Evolutionary conservation across 139 green algal genomes (phyloP).

Genomic region (Astrephomene gubernaculifera): DNA sequence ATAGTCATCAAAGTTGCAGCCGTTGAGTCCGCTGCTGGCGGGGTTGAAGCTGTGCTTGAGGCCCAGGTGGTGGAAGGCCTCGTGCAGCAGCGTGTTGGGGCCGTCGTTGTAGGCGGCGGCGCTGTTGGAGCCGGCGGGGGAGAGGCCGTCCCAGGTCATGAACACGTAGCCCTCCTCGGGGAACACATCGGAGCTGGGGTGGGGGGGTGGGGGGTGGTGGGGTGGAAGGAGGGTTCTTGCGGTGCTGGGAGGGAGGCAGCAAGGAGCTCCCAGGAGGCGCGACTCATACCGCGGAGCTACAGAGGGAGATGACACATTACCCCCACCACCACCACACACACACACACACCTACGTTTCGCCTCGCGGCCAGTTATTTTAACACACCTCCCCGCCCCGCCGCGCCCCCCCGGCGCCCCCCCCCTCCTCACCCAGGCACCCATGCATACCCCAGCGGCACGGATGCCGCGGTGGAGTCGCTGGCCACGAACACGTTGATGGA

Average conservation of each 20-base stretch:
- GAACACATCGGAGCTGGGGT: not conserved
- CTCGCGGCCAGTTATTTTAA: too few relatives aligned
- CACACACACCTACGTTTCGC: too few relatives aligned
- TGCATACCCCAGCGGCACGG: constrained; percentile 26
- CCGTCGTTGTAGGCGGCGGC: not conserved
- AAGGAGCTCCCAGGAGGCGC: too few relatives aligned
- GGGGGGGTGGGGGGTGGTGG: too few relatives aligned
- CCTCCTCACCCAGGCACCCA: constrained; percentile 21
- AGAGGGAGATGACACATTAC: too few relatives aligned
- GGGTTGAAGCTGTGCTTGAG: not conserved
- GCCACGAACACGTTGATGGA: constrained; percentile 31
- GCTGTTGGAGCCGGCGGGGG: not conserved
- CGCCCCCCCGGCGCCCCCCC: too few relatives aligned
- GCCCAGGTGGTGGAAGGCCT: constrained; percentile 31
- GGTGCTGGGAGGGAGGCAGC: too few relatives aligned
- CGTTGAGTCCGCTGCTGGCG: not conserved
- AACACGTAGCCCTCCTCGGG: not conserved
- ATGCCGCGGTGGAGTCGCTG: not conserved
- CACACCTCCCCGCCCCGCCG: too few relatives aligned
- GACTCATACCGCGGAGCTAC: too few relatives aligned
- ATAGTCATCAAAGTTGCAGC: constrained; percentile 15
- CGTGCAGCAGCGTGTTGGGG: constrained; percentile 5
- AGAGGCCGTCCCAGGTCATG: constrained; percentile 7
- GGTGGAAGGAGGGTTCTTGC: too few relatives aligned
- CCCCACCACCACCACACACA: too few relatives aligned